Conservation (phyloP, 352 stramenopile genomes). For the Peronospora belbahrii region DNA sequence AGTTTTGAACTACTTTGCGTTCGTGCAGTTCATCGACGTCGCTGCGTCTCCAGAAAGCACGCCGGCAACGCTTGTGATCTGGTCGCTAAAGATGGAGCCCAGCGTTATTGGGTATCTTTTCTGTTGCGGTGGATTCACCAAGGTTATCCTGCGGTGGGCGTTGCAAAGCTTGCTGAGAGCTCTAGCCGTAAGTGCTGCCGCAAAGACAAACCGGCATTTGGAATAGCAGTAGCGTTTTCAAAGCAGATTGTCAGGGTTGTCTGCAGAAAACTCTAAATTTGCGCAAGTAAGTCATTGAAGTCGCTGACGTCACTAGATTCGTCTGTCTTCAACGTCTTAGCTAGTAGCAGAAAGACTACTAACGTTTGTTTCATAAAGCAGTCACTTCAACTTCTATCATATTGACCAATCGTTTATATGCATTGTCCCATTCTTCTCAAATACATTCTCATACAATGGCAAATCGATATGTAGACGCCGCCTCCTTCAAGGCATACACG, state of each 20-base stretch:
- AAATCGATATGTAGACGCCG: constrained; percentile 34
- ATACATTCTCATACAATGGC: constrained; percentile 10
- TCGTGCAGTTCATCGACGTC: constrained; percentile 58
- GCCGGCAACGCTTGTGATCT: constrained; percentile 38
- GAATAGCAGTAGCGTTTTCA: constrained; percentile 6
- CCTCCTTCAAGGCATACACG: constrained; percentile 33
- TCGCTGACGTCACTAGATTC: not conserved
- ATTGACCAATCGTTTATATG: no score
- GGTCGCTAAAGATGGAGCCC: constrained; percentile 41
- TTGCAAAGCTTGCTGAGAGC: constrained; percentile 24
- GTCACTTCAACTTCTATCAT: not conserved
- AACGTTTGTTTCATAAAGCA: no score
- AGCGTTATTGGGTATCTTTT: constrained; percentile 34
- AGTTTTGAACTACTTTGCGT: constrained; percentile 43
- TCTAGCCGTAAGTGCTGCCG: constrained; percentile 17
- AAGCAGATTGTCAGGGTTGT: not conserved
- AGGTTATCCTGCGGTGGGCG: constrained; percentile 29
- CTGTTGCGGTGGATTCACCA: constrained; percentile 36
- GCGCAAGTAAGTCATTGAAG: not conserved
- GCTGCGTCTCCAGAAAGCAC: constrained; percentile 29
- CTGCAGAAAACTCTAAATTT: constrained; percentile 1
- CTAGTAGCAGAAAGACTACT: no score
- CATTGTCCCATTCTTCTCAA: no score
- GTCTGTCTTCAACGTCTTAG: no score
- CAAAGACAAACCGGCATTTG: constrained; percentile 6